Evolutionary conservation across 441 rosid species (phyloP).

Genomic region (Adansonia grandidieri): DNA sequence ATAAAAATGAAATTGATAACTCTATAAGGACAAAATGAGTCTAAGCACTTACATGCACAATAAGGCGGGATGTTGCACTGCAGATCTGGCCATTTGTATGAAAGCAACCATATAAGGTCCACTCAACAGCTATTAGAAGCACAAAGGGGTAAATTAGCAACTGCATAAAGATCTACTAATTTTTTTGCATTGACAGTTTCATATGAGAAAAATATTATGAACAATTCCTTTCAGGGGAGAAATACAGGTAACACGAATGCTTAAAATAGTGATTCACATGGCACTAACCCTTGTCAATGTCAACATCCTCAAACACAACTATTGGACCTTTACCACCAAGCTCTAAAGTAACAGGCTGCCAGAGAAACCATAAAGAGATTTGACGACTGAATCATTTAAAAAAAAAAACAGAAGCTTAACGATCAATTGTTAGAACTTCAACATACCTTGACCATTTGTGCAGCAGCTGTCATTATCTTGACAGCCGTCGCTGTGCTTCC

Average conservation of each 20-base stretch:
- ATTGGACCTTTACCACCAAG: constrained; percentile 98
- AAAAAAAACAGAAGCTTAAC: constrained; percentile 19
- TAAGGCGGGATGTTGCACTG: constrained; percentile 97
- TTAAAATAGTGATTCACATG: constrained; percentile 22
- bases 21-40: not conserved
- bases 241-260: not conserved
- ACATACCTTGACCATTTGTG: constrained; percentile 78
- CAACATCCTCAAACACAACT: constrained; percentile 90
- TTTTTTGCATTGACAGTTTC: not conserved
- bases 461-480: constrained; percentile 83
- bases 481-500: constrained; percentile 92
- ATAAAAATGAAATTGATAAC: not conserved
- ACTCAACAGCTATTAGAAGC: constrained; percentile 77
- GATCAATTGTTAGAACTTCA: constrained; percentile 20
- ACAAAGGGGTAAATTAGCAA: constrained; percentile 24
- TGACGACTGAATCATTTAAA: constrained; percentile 16
- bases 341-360: constrained; percentile 94
- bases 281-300: constrained; percentile 80
- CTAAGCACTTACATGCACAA: constrained; percentile 81
- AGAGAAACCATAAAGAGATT: constrained; percentile 28
- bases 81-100: constrained; percentile 99
- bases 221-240: constrained; percentile 13
- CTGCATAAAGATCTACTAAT: constrained; percentile 1
- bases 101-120: constrained; percentile 94
- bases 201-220: not conserved